Evolutionary conservation across 2,329 filamentous ascomycete species (phyloP).

Genomic region (Anthostomella pinea): DNA sequence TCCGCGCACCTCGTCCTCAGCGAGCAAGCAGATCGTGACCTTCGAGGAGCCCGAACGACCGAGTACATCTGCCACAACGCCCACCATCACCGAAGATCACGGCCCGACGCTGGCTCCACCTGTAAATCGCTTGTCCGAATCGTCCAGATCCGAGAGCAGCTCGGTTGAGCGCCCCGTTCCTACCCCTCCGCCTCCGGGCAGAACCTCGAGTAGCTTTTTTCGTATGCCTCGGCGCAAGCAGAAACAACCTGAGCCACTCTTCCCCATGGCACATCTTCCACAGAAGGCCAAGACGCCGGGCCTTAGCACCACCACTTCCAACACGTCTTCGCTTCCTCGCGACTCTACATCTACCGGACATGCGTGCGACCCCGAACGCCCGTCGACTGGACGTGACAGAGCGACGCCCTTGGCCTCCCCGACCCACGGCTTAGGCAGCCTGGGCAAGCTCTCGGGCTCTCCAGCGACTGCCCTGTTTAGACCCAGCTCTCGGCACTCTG

Average conservation of each 20-base stretch:
- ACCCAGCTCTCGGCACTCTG: slow-evolving; percentile 48
- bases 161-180: slow-evolving; percentile 60
- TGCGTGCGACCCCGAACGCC: slow-evolving; percentile 20
- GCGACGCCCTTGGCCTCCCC: slow-evolving; percentile 37
- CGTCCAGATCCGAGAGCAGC: slow-evolving; percentile 84
- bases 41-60: slow-evolving; percentile 54
- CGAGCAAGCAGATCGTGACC: slow-evolving; percentile 46
- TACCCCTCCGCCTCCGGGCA: slow-evolving; percentile 56
- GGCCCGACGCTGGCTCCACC: slow-evolving; percentile 62
- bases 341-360: slow-evolving; percentile 31
- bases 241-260: slow-evolving; percentile 72
- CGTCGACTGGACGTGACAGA: slow-evolving; percentile 29
- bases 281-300: slow-evolving; percentile 56
- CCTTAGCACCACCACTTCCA: slow-evolving; percentile 35
- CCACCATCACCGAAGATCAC: slow-evolving; percentile 60
- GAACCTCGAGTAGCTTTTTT: slow-evolving; percentile 73
- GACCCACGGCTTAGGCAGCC: slow-evolving; percentile 26
- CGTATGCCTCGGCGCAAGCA: slow-evolving; percentile 73
- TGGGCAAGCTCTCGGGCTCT: slow-evolving; percentile 37
- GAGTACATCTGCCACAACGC: slow-evolving; percentile 41
- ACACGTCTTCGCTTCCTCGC: slow-evolving; percentile 43
- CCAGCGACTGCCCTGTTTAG: slow-evolving; percentile 50
- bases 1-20: slow-evolving; percentile 35
- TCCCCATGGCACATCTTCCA: slow-evolving; percentile 82
- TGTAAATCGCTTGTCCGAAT: slow-evolving; percentile 71